Percentiles rank a stretch among this genome's conserved stretches.
These are phyloP conservation scores for Coniella vitis DNA, from an alignment of 2,329 filamentous ascomycete genomes.

Conservation along the genomic window DNA sequence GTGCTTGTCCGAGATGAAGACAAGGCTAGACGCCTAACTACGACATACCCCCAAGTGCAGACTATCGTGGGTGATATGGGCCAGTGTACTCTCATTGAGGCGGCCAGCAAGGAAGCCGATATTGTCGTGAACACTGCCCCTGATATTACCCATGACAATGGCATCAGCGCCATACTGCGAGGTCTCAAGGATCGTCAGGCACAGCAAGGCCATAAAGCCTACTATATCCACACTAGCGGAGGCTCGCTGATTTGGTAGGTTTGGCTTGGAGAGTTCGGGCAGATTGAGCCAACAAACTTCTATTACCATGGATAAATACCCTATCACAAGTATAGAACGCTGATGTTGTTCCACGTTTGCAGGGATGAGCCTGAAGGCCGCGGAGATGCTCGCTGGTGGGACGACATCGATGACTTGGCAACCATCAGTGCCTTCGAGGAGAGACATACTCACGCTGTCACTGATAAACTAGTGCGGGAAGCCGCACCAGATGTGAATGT, in stretches of 20 bases:
- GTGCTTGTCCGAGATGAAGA: constrained; percentile 12
- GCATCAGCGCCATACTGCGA: constrained; percentile 9
- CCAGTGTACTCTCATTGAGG: constrained; percentile 5
- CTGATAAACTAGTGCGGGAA: constrained; percentile 16
- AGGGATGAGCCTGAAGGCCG: constrained; percentile 14
- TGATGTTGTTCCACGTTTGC: too few species aligned
- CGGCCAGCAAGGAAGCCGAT: constrained; percentile 13
- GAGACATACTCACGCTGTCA: constrained; percentile 17
- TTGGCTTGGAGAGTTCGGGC: too few species aligned
- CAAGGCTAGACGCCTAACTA: constrained; percentile 10
- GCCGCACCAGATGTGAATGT: constrained; percentile 15
- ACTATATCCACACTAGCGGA: constrained; percentile 19
- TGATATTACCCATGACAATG: constrained; percentile 17
- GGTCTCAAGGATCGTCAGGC: constrained; percentile 4
- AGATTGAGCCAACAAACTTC: too few species aligned
- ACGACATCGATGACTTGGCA: constrained; percentile 16
- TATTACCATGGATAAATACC: too few species aligned
- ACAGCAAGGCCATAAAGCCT: background rate
- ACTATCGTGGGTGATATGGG: constrained; percentile 13
- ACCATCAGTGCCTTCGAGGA: constrained; percentile 13
- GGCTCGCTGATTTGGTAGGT: constrained; percentile 15
- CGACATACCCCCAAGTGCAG: constrained; percentile 15
- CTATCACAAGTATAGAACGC: too few species aligned
- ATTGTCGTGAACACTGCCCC: constrained; percentile 18
- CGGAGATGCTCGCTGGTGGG: constrained; percentile 14